Evolutionary conservation across 2,329 filamentous ascomycete species (phyloP).

Genomic region (Phyllosticta paracitricarpa): DNA sequence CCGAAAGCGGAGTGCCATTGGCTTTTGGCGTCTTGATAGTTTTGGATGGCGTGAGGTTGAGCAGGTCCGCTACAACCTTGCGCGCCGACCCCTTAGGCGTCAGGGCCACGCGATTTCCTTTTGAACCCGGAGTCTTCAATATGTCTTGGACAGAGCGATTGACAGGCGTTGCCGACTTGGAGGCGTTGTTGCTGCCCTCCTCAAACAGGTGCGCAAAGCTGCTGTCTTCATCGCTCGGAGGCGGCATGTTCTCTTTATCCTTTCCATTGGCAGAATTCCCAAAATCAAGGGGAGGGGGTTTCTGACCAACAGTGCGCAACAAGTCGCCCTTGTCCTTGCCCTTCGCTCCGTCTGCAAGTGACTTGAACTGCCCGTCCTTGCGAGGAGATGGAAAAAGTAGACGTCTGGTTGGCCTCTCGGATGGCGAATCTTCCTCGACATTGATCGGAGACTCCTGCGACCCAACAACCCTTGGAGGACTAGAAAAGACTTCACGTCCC

Average conservation of each 20-base stretch:
- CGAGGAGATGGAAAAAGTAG: constrained; percentile 69
- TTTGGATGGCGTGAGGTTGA: constrained; percentile 27
- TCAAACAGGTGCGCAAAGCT: constrained; percentile 59
- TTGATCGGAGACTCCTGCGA: constrained; percentile 39
- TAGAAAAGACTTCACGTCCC: constrained; percentile 50
- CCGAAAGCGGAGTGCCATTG: constrained; percentile 48
- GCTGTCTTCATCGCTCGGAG: constrained; percentile 34
- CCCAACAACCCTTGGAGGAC: constrained; percentile 44
- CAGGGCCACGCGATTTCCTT: constrained; percentile 24
- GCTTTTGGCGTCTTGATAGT: constrained; percentile 17
- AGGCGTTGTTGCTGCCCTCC: constrained; percentile 40
- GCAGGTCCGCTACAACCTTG: constrained; percentile 28
- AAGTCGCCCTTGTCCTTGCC: background rate
- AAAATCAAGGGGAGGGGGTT: background rate
- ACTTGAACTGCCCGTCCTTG: constrained; percentile 53
- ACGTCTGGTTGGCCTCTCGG: constrained; percentile 48
- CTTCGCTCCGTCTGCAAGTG: constrained; percentile 34
- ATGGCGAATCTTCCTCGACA: constrained; percentile 41
- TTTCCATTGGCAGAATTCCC: constrained; percentile 10
- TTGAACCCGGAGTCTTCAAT: constrained; percentile 36
- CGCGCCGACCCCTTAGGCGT: constrained; percentile 22
- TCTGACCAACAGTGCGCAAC: constrained; percentile 16
- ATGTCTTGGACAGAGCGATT: constrained; percentile 40
- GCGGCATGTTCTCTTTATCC: constrained; percentile 50
- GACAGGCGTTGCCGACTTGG: constrained; percentile 46